Base-by-base conservation (phyloP, 2,329 filamentous ascomycete genomes). In the Beauveria australis region DNA sequence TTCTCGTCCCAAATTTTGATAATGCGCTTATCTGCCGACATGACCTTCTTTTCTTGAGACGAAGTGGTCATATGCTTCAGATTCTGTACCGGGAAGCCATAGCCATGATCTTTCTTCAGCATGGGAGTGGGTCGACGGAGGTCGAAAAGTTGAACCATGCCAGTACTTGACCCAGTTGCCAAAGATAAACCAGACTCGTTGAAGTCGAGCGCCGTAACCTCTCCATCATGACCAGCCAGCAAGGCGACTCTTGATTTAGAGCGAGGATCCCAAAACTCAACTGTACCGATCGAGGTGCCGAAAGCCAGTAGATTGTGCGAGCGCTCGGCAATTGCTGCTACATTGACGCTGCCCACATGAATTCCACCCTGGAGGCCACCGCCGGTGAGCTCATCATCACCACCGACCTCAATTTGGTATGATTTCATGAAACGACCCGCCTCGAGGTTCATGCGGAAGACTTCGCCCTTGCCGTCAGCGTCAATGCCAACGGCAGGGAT, bases 1-100 rank as follows among this genome's bases (percentile, higher is more conserved):
- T 81, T 77, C 63, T 90, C 86, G 68, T 97, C 91, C 91, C 93
- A 99, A 51, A 99, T 85, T 76, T 99, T 99, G 78, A 99, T 95
- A 66, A 96, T 96, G 64, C 91, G 85, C 76, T 96, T 96, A 75
- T 99, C 95, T 8, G 92, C 86, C 1, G 92, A 95, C 63, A 97
- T 79, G 22, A 99, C 87, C 75, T 96, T 97, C 72, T 89, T 89
- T 64, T 92, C 88, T 52, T 89, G 86, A 0, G 88, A 89, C 14
- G 83, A 80, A 8, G 85, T 89, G 12, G 89, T 89, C 68, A 88
- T 78, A 68, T 88, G 84, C 54, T 86, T 83, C 59, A 99, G 79
- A 52, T 91, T 96, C 69, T 96, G 89, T 62, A 99, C 91, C 0
- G 93, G 85, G 70, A 92, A 95, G 2, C 93, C 93, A 71, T 96